Percentiles rank a stretch among this genome's conserved stretches.
Evolutionary conservation across 1,284 basidiomycete species (phyloP).

Genomic region (Cutaneotrichosporon cutaneum): DNA sequence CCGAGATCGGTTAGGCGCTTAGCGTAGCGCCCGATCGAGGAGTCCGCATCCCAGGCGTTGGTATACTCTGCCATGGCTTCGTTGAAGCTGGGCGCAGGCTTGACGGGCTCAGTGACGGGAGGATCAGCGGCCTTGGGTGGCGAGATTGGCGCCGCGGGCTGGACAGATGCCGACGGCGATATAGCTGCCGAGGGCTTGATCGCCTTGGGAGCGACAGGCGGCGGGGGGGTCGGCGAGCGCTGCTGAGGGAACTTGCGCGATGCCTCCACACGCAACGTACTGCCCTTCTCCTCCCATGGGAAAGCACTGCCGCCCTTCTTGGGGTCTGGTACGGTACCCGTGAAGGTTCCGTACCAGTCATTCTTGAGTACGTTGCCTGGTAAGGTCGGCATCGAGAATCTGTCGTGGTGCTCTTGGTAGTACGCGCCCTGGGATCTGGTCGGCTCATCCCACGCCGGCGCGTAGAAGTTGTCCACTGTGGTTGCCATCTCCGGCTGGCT

Average conservation of each 20-base stretch:
- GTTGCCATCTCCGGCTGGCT: slow-evolving; percentile 54
- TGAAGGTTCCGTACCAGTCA: slow-evolving; percentile 55
- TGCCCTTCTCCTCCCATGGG: slow-evolving; percentile 89
- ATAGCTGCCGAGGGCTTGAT: not conserved
- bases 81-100: not conserved
- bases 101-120: not conserved
- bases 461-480: slow-evolving; percentile 53
- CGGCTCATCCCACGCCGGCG: slow-evolving; percentile 57
- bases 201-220: slow-evolving; percentile 52
- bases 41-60: slow-evolving; percentile 79
- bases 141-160: not conserved
- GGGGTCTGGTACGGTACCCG: slow-evolving; percentile 62
- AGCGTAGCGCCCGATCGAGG: slow-evolving; percentile 74
- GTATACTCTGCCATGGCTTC: slow-evolving; percentile 60
- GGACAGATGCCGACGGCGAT: not conserved
- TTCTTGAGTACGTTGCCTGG: slow-evolving; percentile 46
- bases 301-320: slow-evolving; percentile 77
- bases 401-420: slow-evolving; percentile 26
- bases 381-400: slow-evolving; percentile 41
- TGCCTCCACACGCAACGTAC: slow-evolving; percentile 60
- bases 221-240: not conserved
- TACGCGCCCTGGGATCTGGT: slow-evolving; percentile 46
- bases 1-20: slow-evolving; percentile 57
- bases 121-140: not conserved
- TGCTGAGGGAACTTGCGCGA: slow-evolving; percentile 65